Evolutionary conservation across 2,329 filamentous ascomycete species (phyloP).

Genomic region (Thielaviopsis cerberus): DNA sequence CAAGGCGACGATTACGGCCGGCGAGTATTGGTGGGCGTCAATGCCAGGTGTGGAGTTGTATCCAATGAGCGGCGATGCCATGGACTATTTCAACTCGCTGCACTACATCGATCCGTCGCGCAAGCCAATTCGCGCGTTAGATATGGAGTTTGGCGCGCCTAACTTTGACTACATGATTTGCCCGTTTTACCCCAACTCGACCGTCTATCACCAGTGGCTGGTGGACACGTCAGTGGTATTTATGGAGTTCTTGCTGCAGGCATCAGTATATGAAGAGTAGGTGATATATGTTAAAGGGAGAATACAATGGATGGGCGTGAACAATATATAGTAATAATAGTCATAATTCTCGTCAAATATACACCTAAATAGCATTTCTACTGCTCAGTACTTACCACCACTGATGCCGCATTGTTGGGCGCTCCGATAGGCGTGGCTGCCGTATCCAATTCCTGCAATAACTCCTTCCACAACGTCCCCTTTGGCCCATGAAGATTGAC

Average conservation of each 20-base stretch:
- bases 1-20: constrained; percentile 16
- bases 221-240: constrained; percentile 27
- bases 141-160: constrained; percentile 29
- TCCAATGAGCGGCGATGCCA: constrained; percentile 26
- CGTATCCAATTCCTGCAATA: constrained; percentile 14
- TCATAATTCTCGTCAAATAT: background rate
- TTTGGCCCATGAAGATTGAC: constrained; percentile 11
- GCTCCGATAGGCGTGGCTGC: constrained; percentile 1
- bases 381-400: background rate
- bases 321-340: background rate
- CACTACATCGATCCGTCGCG: constrained; percentile 22
- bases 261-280: constrained; percentile 13
- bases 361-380: background rate
- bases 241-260: constrained; percentile 26
- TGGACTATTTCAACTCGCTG: constrained; percentile 29
- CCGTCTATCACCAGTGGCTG: constrained; percentile 26
- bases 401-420: background rate
- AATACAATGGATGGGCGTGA: background rate
- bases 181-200: constrained; percentile 27
- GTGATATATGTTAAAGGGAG: no score
- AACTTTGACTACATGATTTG: constrained; percentile 16
- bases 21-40: constrained; percentile 21
- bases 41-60: constrained; percentile 25
- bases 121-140: constrained; percentile 25
- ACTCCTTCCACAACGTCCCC: constrained; percentile 13